These are phyloP conservation scores for Phytopythium litorale DNA, from an alignment of 352 stramenopile species.

Conservation along the genomic window DNA sequence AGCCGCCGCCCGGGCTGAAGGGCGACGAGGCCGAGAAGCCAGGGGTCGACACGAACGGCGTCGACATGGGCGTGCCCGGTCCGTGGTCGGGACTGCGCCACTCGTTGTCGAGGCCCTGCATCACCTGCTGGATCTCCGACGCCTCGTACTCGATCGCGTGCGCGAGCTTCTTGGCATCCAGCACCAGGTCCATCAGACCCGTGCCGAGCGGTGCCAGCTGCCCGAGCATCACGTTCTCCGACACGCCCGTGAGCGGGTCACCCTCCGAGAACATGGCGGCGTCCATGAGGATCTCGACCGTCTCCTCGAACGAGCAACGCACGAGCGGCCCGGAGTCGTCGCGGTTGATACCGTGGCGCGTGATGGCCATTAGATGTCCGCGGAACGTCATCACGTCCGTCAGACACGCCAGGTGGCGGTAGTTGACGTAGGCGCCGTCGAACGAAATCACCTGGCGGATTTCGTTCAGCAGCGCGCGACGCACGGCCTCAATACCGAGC, in stretches of 20 bases:
- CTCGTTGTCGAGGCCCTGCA: constrained; percentile 90
- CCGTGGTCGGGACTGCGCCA: constrained; percentile 82
- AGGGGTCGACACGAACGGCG: constrained; percentile 78
- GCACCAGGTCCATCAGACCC: constrained; percentile 96
- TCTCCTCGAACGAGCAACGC: constrained; percentile 99
- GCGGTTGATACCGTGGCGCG: constrained; percentile 99
- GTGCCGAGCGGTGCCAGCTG: constrained; percentile 96
- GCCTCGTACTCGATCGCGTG: constrained; percentile 97
- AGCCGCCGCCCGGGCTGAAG: constrained; percentile 78
- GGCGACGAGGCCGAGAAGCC: constrained; percentile 88
- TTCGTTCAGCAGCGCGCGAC: constrained; percentile 92
- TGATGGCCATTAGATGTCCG: constrained; percentile 96
- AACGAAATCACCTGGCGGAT: constrained; percentile 98
- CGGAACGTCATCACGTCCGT: constrained; percentile 99
- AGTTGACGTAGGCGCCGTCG: constrained; percentile 99
- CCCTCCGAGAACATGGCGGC: constrained; percentile 97
- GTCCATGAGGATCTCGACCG: constrained; percentile 99
- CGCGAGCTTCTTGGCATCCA: constrained; percentile 98
- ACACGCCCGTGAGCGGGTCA: constrained; percentile 97
- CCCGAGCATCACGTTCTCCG: constrained; percentile 99
- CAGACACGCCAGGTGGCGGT: constrained; percentile 97
- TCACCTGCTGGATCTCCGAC: constrained; percentile 89
- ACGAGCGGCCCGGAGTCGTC: constrained; percentile 98
- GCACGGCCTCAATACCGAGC: constrained; percentile 90
- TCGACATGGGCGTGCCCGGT: constrained; percentile 79